Conservation (phyloP, 2,329 filamentous ascomycete genomes). For the Diaporthe batatas region DNA sequence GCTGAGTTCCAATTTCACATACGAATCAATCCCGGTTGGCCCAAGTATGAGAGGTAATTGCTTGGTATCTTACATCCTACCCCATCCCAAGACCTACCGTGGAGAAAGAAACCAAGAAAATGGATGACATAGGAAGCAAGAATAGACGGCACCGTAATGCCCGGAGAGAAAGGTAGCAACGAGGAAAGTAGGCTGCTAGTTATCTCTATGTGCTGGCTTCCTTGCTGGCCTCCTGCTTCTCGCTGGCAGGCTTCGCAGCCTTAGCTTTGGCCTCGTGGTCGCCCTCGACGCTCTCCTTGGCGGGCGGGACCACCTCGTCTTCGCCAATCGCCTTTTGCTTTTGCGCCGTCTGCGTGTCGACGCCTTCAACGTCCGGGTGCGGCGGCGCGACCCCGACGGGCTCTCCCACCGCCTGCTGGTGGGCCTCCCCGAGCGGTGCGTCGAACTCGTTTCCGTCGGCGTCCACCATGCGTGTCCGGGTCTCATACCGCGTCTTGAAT, state of each 20-base stretch:
- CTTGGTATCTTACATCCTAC: slow-evolving; percentile 29
- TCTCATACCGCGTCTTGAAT: slow-evolving; percentile 96
- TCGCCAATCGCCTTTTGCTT: slow-evolving; percentile 51
- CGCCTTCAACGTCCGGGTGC: slow-evolving; percentile 72
- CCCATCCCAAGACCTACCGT: not conserved
- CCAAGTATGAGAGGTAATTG: not conserved
- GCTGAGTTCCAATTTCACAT: not conserved
- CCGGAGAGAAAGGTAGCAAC: not conserved
- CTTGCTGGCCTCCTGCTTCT: slow-evolving; percentile 68
- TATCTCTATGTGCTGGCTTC: slow-evolving; percentile 22
- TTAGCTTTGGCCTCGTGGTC: slow-evolving; percentile 69
- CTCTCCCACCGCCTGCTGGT: slow-evolving; percentile 10
- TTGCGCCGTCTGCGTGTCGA: slow-evolving; percentile 69
- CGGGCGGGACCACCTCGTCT: slow-evolving; percentile 55
- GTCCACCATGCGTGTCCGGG: slow-evolving; percentile 88
- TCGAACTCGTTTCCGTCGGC: slow-evolving; percentile 82
- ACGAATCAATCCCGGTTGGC: not conserved
- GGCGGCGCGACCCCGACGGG: slow-evolving; percentile 63
- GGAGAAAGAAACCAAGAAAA: not conserved
- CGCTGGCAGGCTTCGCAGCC: slow-evolving; percentile 73
- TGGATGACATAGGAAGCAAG: not conserved
- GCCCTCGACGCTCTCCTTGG: slow-evolving; percentile 68
- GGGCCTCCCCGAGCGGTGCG: slow-evolving; percentile 54
- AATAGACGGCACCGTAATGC: not conserved
- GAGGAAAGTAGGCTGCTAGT: slow-evolving; percentile 43